Base-by-base conservation (phyloP, 306 rosid species). In the Crotalaria pallida region DNA sequence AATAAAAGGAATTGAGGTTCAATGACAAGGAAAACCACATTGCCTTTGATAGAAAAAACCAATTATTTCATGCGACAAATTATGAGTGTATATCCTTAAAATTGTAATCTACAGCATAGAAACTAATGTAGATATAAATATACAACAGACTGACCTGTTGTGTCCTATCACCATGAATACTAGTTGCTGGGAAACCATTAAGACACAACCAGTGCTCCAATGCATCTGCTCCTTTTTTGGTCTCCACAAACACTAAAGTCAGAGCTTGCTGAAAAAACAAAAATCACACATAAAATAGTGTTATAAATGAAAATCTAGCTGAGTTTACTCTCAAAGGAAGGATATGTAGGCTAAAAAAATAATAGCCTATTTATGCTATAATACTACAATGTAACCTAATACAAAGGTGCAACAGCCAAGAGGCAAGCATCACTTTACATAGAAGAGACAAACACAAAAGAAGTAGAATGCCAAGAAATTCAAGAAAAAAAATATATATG, bases 151-250 rank as follows among this genome's bases (percentile, higher is more conserved):
- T 72, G n/a, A 88, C 99, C 96, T 94, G 99, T 58, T 94, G 97
- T 49, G 96, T 71, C 80, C 99, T 86, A 68, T 94, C 99, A 40
- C 99, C 97, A 15, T 94, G 99, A 71, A 94, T 94, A 71, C 95
- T 91, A 53, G 99, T 94, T 63, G 99, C 99, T n/a, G 99, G 97
- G 80, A 94, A 94, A 70, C 85, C 88, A 75, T 91, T 87, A 13
- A 77, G 55, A 26, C 87, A 85, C 56, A 94, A 61, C 97, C 97
- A 94, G 52, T 91, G 83, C 77, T 94, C 99, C 67, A 94, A 89
- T 6, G 97, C 81, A 80, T 94, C 99, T 57, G 97, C 99, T 83
- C 99, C 97, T 80, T 94, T 94, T 84, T 94, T 94, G 72, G 98
- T 94, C 95, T 94, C 99, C 83, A 94, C 99, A 83, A 94, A 91